These are phyloP conservation scores for Candida insectalens DNA, from an alignment of 805 yeast genomes.

Conservation along the genomic window DNA sequence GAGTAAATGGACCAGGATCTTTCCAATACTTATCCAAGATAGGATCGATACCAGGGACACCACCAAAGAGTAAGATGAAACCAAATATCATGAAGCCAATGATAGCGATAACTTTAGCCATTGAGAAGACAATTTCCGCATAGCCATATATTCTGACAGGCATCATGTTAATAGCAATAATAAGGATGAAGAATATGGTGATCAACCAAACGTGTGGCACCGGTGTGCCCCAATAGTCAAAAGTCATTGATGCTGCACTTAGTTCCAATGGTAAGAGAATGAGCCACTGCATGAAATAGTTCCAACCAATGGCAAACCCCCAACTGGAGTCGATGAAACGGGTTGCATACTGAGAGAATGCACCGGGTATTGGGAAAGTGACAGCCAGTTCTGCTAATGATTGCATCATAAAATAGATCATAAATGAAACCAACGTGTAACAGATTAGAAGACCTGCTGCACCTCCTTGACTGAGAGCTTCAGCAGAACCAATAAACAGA, in stretches of 20 bases:
- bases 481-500: slow-evolving; percentile 56
- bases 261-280: slow-evolving; percentile 42
- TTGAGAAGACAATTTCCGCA: slow-evolving; percentile 40
- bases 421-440: slow-evolving; percentile 41
- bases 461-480: slow-evolving; percentile 50
- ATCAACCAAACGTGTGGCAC: slow-evolving; percentile 41
- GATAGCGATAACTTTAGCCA: slow-evolving; percentile 40
- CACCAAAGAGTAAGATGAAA: slow-evolving; percentile 37
- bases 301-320: slow-evolving; percentile 57
- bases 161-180: slow-evolving; percentile 38
- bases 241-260: slow-evolving; percentile 45
- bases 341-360: slow-evolving; percentile 53
- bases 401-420: slow-evolving; percentile 52
- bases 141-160: slow-evolving; percentile 49
- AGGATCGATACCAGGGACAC: slow-evolving; percentile 32
- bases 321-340: slow-evolving; percentile 49
- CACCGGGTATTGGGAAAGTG: slow-evolving; percentile 55
- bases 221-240: slow-evolving; percentile 36
- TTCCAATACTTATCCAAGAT: slow-evolving; percentile 37
- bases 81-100: slow-evolving; percentile 47
- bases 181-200: slow-evolving; percentile 38
- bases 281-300: slow-evolving; percentile 43
- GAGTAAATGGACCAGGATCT: slow-evolving; percentile 30
- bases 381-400: slow-evolving; percentile 54
- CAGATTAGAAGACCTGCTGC: slow-evolving; percentile 55